phyloP scores from a whole-genome alignment of 2,329 filamentous ascomycete species.

The Colletotrichum lindemuthianum region DNA sequence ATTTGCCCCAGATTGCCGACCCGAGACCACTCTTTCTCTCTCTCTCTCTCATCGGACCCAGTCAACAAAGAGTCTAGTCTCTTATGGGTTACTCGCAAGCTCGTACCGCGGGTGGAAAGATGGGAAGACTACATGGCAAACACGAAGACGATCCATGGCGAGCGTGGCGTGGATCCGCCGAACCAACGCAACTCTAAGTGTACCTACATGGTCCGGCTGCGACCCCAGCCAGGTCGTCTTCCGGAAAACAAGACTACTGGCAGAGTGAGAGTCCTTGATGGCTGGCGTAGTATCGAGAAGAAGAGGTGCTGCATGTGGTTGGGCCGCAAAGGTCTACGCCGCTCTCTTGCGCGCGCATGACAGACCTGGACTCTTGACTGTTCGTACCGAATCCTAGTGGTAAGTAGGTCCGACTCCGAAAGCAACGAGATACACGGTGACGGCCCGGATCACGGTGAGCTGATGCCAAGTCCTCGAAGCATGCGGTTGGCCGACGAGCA shows the following conservation, averaged over 20 bases:
- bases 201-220: constrained; percentile 16
- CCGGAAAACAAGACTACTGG: neutral
- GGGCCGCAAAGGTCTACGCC: neutral
- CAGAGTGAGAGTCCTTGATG: constrained; percentile 1
- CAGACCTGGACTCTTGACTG: too few species aligned
- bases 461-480: constrained; percentile 27
- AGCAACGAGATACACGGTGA: neutral
- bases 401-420: neutral
- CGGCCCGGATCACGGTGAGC: constrained; percentile 13
- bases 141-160: constrained; percentile 1
- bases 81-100: constrained; percentile 15
- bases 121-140: neutral
- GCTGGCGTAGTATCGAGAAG: neutral
- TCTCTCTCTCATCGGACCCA: neutral
- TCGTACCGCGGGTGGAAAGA: constrained; percentile 16
- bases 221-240: neutral
- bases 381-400: neutral
- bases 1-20: constrained; percentile 32
- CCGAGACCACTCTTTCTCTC: constrained; percentile 1
- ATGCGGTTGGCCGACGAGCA: constrained; percentile 20
- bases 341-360: constrained; percentile 1
- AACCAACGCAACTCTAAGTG: constrained; percentile 31
- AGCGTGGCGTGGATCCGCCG: constrained; percentile 20
- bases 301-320: neutral
- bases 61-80: constrained; percentile 3